Evolutionary conservation across 2,329 filamentous ascomycete species (phyloP).

Genomic region (Colletotrichum musae): DNA sequence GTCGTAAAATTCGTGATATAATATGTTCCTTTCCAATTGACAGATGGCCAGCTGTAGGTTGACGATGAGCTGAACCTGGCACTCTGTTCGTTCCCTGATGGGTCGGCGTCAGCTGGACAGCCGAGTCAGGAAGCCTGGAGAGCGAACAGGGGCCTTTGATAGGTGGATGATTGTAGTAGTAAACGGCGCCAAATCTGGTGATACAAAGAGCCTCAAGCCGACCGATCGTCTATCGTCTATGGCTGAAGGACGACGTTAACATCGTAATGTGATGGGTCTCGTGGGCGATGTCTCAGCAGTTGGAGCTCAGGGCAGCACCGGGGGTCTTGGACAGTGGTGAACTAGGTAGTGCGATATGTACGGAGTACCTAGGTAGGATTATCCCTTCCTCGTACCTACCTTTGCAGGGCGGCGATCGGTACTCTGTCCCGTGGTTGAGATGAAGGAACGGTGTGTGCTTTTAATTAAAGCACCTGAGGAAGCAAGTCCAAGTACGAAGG

Average conservation of each 20-base stretch:
- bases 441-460: constrained; percentile 1
- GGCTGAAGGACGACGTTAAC: not conserved
- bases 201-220: constrained; percentile 1
- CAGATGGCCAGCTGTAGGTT: constrained; percentile 10
- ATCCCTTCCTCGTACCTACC: not conserved
- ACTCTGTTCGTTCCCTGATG: constrained; percentile 11
- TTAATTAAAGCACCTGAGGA: not conserved
- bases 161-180: constrained; percentile 16
- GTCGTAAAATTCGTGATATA: too few relatives aligned
- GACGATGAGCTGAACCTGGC: constrained; percentile 26
- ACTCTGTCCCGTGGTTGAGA: constrained; percentile 20
- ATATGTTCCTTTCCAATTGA: constrained; percentile 13
- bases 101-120: constrained; percentile 34
- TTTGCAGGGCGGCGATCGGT: not conserved
- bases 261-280: constrained; percentile 5
- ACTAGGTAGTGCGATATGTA: not conserved
- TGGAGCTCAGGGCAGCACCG: constrained; percentile 11
- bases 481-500: too few relatives aligned
- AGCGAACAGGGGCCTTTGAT: constrained; percentile 27
- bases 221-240: constrained; percentile 1
- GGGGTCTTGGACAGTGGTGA: not conserved
- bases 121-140: constrained; percentile 36
- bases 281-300: constrained; percentile 30
- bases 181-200: constrained; percentile 6
- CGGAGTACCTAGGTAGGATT: not conserved